phyloP scores from a whole-genome alignment of 768 basidiomycete genomes.

The Mycena galopus region DNA sequence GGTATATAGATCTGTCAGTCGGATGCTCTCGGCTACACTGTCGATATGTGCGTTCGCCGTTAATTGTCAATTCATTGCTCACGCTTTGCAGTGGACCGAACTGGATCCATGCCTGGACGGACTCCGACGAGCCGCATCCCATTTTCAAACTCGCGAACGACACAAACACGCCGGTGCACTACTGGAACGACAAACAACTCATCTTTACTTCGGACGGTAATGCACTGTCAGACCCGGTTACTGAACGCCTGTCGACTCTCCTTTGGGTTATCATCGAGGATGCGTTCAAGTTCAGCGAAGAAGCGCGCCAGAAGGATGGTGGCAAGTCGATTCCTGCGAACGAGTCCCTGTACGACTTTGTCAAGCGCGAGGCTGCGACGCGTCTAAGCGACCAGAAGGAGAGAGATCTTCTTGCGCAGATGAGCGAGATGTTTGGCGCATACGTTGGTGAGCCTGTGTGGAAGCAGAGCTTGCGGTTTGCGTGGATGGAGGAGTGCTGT shows the following conservation, averaged over 20 bases:
- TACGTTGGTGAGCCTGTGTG: conserved; percentile 40
- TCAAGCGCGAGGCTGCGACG: conserved; percentile 29
- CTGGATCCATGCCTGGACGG: conserved; percentile 37
- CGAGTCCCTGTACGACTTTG: conserved; percentile 34
- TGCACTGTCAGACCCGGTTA: conserved; percentile 22
- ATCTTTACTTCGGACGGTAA: conserved; percentile 32
- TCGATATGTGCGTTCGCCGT: conserved; percentile 32
- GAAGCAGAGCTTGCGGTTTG: conserved; percentile 38
- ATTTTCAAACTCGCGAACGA: conserved; percentile 37
- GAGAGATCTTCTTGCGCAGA: conserved; percentile 31
- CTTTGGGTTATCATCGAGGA: conserved; percentile 38
- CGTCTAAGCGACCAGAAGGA: conserved; percentile 32
- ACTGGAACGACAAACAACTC: conserved; percentile 37
- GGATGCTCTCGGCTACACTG: conserved; percentile 35
- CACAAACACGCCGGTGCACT: conserved; percentile 36
- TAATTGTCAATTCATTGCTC: neutral
- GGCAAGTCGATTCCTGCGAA: conserved; percentile 30
- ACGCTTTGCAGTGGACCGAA: conserved; percentile 34
- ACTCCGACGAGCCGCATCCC: conserved; percentile 36
- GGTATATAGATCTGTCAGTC: conserved; percentile 37
- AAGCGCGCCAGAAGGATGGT: conserved; percentile 27
- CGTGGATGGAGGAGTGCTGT: conserved; percentile 41
- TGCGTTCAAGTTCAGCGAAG: conserved; percentile 34
- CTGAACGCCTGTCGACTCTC: conserved; percentile 35
- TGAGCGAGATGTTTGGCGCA: conserved; percentile 40